Percentiles rank a stretch among this genome's conserved stretches.
phyloP scores from a whole-genome alignment of 345 rosid genomes.

The Xanthoceras sorbifolium region DNA sequence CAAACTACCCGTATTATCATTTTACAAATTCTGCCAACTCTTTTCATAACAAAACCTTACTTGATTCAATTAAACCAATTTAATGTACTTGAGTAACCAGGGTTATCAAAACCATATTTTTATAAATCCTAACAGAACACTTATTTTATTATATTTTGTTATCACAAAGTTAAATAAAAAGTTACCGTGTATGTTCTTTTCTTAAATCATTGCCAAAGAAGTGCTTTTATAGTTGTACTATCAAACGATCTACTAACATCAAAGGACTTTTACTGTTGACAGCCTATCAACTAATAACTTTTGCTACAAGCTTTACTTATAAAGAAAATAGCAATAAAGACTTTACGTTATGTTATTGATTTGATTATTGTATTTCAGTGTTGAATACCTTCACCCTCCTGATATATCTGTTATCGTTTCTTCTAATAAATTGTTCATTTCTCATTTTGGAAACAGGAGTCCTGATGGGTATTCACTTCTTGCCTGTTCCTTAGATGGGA shows the following conservation, averaged over 20 bases:
- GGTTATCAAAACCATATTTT: background rate
- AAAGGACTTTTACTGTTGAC: background rate
- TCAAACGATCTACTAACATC: background rate
- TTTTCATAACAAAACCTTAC: no score
- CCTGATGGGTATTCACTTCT: constrained; percentile 97
- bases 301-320: background rate
- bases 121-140: background rate
- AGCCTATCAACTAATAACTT: background rate
- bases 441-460: constrained; percentile 60
- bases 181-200: background rate
- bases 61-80: no score
- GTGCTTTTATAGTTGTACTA: background rate
- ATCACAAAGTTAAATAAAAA: background rate
- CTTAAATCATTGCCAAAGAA: background rate
- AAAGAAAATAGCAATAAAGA: background rate
- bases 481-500: constrained; percentile 97
- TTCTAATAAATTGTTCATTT: constrained; percentile 18
- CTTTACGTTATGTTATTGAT: constrained; percentile 6
- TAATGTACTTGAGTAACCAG: no score
- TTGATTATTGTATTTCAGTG: constrained; percentile 1
- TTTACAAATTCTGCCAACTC: background rate
- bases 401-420: constrained; percentile 2
- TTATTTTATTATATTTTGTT: background rate
- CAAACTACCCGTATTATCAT: background rate
- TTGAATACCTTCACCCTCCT: background rate